phyloP scores from a whole-genome alignment of 2,329 filamentous ascomycete species.

The Neofusicoccum umdonicola region DNA sequence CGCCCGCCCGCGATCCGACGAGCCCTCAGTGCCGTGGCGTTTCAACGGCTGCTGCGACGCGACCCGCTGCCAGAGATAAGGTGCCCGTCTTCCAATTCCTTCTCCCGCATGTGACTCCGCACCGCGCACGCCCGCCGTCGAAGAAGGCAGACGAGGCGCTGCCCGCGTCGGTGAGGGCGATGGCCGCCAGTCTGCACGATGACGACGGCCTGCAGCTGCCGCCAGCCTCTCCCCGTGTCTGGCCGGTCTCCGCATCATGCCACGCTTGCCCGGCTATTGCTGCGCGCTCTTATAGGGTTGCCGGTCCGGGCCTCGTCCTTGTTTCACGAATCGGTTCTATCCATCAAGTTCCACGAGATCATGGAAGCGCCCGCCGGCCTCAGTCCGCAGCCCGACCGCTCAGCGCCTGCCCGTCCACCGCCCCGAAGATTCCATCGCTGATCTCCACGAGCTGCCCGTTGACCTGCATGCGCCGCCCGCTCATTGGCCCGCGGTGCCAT shows the following conservation, averaged over 20 bases:
- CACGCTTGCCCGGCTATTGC: neutral
- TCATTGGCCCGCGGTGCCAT: neutral
- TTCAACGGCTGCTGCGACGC: neutral
- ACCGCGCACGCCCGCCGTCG: neutral
- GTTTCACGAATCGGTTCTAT: constrained; percentile 9
- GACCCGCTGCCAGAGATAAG: neutral
- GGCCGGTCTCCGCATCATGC: constrained; percentile 5
- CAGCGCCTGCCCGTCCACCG: neutral
- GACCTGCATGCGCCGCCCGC: neutral
- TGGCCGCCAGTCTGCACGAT: neutral
- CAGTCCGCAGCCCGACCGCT: neutral
- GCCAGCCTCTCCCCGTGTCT: neutral
- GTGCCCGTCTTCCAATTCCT: neutral
- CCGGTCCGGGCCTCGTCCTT: constrained; percentile 9
- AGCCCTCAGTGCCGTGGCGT: neutral
- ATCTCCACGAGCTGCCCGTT: neutral
- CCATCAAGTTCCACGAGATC: constrained; percentile 1
- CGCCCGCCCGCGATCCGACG: neutral
- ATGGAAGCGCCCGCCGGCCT: constrained; percentile 3
- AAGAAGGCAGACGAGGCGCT: neutral
- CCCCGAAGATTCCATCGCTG: neutral
- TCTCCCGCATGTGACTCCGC: constrained; percentile 1
- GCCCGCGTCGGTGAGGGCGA: neutral
- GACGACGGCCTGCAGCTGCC: neutral
- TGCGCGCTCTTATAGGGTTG: constrained; percentile 6